These are phyloP conservation scores for Backusella westeae DNA, from an alignment of 192 early-diverging fungal species.

Conservation along the genomic window DNA sequence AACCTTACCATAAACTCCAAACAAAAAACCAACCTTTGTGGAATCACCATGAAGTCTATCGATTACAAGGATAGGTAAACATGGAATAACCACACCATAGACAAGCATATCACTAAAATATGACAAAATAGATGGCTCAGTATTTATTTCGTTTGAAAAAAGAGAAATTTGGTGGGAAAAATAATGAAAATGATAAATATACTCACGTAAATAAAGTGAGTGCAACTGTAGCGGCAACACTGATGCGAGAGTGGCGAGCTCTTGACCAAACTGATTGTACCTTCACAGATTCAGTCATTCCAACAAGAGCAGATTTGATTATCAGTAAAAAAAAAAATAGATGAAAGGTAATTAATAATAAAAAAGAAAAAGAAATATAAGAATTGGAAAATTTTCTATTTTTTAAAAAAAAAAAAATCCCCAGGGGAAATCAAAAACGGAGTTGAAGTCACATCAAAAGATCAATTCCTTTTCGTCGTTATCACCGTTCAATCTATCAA, in stretches of 20 bases:
- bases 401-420: conserved; percentile 1
- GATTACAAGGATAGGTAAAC: conserved; percentile 57
- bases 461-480: neutral
- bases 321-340: conserved; percentile 6
- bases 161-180: neutral
- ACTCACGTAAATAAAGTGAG: conserved; percentile 65
- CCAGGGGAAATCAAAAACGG: neutral
- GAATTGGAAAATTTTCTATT: neutral
- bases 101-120: conserved; percentile 52
- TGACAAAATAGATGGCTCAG: neutral
- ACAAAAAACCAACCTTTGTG: conserved; percentile 62
- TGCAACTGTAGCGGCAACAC: conserved; percentile 48
- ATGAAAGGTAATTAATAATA: neutral
- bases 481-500: neutral
- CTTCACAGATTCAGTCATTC: neutral
- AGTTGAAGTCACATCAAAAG: neutral
- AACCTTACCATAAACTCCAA: conserved; percentile 65
- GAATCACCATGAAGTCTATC: conserved; percentile 56
- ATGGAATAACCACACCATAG: conserved; percentile 70
- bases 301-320: neutral
- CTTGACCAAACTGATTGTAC: conserved; percentile 24
- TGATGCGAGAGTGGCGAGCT: conserved; percentile 29
- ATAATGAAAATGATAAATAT: conserved; percentile 10
- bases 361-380: neutral
- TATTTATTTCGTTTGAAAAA: neutral